A percentile compares a stretch with the other conserved stretches of the same genome.
phyloP scores from a whole-genome alignment of 768 basidiomycete genomes.

The Chiua virens region DNA sequence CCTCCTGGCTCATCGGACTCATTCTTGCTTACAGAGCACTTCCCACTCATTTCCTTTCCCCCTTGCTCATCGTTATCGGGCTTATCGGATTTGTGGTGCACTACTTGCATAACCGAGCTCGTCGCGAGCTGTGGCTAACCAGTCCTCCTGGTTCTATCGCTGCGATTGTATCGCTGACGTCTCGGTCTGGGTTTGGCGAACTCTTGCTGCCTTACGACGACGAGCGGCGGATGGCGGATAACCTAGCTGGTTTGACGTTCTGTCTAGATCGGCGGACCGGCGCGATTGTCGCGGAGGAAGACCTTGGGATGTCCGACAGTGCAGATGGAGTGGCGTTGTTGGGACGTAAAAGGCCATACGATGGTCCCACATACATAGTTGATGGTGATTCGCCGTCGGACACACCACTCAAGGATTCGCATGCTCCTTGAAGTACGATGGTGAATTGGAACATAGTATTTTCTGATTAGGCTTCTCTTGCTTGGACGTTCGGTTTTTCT shows the following conservation, averaged over 20 bases:
- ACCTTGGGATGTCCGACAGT: conserved; percentile 6
- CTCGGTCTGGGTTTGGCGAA: conserved; percentile 62
- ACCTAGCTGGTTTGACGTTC: conserved; percentile 53
- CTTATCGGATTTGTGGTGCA: conserved; percentile 49
- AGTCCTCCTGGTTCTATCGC: conserved; percentile 63
- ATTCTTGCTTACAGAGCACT: conserved; percentile 40
- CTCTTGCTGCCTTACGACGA: conserved; percentile 61
- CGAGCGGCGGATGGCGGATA: conserved; percentile 42
- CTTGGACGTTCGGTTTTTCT: not conserved
- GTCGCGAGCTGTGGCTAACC: conserved; percentile 51
- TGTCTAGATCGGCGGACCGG: conserved; percentile 57
- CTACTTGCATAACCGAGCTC: conserved; percentile 43
- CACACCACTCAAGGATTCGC: not conserved
- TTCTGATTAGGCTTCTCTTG: not conserved
- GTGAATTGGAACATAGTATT: not conserved
- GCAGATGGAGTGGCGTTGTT: conserved; percentile 19
- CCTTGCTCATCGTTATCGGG: conserved; percentile 49
- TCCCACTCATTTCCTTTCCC: conserved; percentile 51
- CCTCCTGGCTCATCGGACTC: not conserved
- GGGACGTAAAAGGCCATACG: conserved; percentile 5
- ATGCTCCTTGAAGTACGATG: not conserved
- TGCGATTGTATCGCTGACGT: conserved; percentile 52
- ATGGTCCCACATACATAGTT: not conserved
- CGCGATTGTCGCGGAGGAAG: conserved; percentile 59
- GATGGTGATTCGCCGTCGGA: conserved; percentile 5